Base-by-base conservation (phyloP, 352 stramenopile genomes). In the Phytophthora ohioensis region DNA sequence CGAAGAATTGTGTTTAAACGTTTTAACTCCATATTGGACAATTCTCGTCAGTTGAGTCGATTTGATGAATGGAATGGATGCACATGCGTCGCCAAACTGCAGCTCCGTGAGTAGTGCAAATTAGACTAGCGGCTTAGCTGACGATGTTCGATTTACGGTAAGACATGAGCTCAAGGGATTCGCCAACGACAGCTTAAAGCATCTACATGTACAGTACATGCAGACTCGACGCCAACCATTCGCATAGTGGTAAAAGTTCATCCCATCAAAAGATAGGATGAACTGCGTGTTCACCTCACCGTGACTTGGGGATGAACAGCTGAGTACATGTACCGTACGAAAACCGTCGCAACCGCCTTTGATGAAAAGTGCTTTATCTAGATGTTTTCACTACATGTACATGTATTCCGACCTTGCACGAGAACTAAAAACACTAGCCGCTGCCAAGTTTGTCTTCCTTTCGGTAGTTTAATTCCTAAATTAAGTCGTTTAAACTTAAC, bases 251-350 rank as follows among this genome's bases (percentile, higher is more conserved):
- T 46, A 46, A 27, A 27, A 51, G 34, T n/a, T 27, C 17, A n/a
- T 57, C 32, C 8, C 32, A 45, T 57, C 17, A 57, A 43, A 57
- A 27, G 27, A 47, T 58, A 10, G 52, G 36, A 47, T 30, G 52
- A 58, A 58, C 52, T 27, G 21, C 36, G 34, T 8, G 51, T 57
- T 57, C 17, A 57, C 12, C 51, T 57, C 51, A 34, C 36, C 35
- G 30, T 15, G 35, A 8, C 32, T 21, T 17, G 46, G n/a, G 10
- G 46, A 53, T 53, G 46, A 53, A 38, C 45, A 27, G 21, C 21
- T 27, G 21, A 27, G 21, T 27, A 27, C 21, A 27, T 27, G 21
- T 27, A 27, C 21, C 21, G 21, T 27, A 27, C 21, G 21, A 27
- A 21, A 27, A 27, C 21, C 21, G 2, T 27, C 21, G 21, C 39